These are phyloP conservation scores for Ceriops zippeliana DNA, from an alignment of 345 rosid species.

Conservation along the genomic window DNA sequence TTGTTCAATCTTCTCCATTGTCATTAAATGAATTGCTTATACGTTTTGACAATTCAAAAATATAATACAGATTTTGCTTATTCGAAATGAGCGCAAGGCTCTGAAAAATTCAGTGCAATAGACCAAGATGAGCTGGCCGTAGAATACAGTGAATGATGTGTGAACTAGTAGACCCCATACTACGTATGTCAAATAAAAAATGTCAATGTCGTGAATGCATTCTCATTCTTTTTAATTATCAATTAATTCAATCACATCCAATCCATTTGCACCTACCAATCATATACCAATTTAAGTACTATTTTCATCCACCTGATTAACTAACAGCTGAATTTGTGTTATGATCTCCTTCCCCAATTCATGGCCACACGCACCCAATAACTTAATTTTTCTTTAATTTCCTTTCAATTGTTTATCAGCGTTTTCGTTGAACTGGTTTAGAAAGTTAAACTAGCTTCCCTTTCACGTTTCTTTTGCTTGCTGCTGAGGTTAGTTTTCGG, in stretches of 20 bases:
- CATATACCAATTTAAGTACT: neutral
- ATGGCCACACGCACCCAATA: neutral
- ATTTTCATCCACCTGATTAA: neutral
- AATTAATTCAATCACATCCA: neutral
- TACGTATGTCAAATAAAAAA: neutral
- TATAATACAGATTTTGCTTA: neutral
- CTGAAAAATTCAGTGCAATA: neutral
- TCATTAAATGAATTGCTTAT: neutral
- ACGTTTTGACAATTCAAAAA: neutral
- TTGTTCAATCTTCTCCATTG: neutral
- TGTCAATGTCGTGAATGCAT: neutral
- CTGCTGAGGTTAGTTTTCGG: constrained; percentile 21
- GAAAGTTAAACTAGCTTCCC: constrained; percentile 15
- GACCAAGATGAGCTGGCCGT: neutral
- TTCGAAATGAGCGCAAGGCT: neutral
- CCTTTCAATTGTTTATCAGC: constrained; percentile 21
- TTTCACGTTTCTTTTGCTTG: constrained; percentile 42
- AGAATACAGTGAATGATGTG: neutral
- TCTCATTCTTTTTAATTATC: neutral
- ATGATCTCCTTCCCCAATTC: neutral
- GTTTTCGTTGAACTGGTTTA: constrained; percentile 19
- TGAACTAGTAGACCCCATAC: neutral
- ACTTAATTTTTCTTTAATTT: constrained; percentile 7
- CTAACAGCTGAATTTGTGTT: neutral
- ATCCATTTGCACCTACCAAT: neutral